Conservation (phyloP, 129 eudicot genomes). For the Artemisia argyi region DNA sequence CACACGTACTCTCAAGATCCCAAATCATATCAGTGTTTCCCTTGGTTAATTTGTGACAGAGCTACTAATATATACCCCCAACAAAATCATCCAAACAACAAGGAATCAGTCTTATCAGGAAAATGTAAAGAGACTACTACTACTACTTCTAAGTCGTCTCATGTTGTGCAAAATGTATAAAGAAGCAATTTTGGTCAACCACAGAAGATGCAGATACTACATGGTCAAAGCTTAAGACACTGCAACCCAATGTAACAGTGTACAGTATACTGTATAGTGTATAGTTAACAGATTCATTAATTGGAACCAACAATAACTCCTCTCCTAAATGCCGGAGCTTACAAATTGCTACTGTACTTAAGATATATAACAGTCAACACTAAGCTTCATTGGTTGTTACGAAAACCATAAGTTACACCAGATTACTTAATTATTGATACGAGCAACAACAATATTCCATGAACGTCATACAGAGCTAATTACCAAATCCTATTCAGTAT, state of each 20-base stretch:
- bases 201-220: no score
- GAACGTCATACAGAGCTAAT: conserved; percentile 1
- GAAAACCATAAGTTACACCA: background rate
- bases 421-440: background rate
- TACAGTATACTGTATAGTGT: no score
- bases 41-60: background rate
- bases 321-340: background rate
- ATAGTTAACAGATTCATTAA: no score
- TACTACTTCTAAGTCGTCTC: no score
- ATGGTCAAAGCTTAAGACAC: no score
- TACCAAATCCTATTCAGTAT: background rate
- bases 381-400: conserved; percentile 4
- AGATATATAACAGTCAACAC: conserved; percentile 1
- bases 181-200: no score
- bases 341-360: background rate
- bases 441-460: conserved; percentile 3
- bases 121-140: background rate
- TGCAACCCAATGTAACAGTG: no score
- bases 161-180: no score
- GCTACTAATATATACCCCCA: background rate
- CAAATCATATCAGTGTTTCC: conserved; percentile 12
- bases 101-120: conserved; percentile 8
- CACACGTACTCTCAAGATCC: conserved; percentile 16
- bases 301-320: no score
- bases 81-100: background rate